These are phyloP conservation scores for Golubevia pallescens DNA, from an alignment of 1,284 basidiomycete species.

Conservation along the genomic window DNA sequence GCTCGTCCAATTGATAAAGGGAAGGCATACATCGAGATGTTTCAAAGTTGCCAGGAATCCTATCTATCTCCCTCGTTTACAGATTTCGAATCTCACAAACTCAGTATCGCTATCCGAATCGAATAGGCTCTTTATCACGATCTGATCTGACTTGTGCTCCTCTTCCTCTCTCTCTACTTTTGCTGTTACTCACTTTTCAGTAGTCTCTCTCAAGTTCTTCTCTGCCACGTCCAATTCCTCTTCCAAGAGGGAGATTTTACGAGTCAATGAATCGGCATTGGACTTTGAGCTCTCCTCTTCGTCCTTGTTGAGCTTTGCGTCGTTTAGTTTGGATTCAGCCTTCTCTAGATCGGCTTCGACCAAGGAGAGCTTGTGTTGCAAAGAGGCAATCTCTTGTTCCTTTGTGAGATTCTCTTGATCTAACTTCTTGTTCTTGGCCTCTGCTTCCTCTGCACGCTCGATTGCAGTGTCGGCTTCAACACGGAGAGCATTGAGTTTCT, in stretches of 20 bases:
- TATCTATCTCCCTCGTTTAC: no score
- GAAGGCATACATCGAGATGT: no score
- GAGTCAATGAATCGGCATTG: conserved; percentile 76
- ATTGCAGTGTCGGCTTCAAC: conserved; percentile 81
- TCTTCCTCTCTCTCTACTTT: no score
- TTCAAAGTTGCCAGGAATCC: no score
- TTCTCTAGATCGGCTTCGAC: conserved; percentile 79
- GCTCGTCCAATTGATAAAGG: no score
- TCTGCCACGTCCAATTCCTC: conserved; percentile 94
- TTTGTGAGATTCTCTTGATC: conserved; percentile 81
- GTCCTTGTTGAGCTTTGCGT: conserved; percentile 74
- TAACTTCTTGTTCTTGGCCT: conserved; percentile 66
- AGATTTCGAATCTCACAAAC: no score
- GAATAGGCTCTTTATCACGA: no score
- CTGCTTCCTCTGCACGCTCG: conserved; percentile 61
- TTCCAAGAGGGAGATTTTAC: conserved; percentile 91
- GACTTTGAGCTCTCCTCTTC: conserved; percentile 79
- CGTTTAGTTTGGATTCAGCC: conserved; percentile 75
- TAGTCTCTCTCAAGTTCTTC: conserved; percentile 95
- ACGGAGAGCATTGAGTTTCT: conserved; percentile 74
- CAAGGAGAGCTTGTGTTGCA: conserved; percentile 77
- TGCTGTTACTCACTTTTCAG: conserved; percentile 95
- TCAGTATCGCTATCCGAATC: no score
- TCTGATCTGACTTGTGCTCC: no score
- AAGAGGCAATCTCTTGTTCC: conserved; percentile 87